phyloP scores from a whole-genome alignment of 1,139 yeast genomes.

The Yamadazyma friedrichii region DNA sequence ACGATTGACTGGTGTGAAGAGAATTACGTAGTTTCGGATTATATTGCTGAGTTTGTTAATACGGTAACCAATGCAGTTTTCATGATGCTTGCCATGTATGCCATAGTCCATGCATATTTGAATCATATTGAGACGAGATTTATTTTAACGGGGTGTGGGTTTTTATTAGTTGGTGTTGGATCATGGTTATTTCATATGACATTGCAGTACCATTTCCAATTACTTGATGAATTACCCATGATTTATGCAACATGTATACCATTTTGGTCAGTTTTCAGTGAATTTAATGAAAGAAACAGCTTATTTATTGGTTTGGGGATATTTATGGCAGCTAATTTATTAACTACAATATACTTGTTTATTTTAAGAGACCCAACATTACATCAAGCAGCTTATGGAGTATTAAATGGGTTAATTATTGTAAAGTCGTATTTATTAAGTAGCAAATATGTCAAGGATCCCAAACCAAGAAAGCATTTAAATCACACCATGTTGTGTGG shows the following conservation, averaged over 20 bases:
- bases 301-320: conserved; percentile 55
- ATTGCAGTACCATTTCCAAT: conserved; percentile 78
- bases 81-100: conserved; percentile 64
- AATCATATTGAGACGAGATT: conserved; percentile 71
- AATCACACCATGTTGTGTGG: conserved; percentile 59
- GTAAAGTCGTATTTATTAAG: conserved; percentile 54
- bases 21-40: conserved; percentile 81
- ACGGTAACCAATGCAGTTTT: conserved; percentile 75
- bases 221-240: conserved; percentile 96
- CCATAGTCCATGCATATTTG: conserved; percentile 58
- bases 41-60: conserved; percentile 85
- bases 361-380: conserved; percentile 69
- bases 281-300: conserved; percentile 41
- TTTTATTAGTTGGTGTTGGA: conserved; percentile 86
- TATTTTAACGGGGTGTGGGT: conserved; percentile 69
- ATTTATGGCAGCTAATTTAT: conserved; percentile 50
- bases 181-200: conserved; percentile 98
- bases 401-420: conserved; percentile 62
- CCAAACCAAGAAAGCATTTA: conserved; percentile 45
- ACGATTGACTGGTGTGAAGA: conserved; percentile 98
- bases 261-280: conserved; percentile 83
- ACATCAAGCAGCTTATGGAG: conserved; percentile 78
- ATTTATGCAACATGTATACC: conserved; percentile 96
- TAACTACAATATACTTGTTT: conserved; percentile 66
- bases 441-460: conserved; percentile 48